A percentile compares a stretch with the other conserved stretches of the same genome.
phyloP scores from a whole-genome alignment of 331 rosid genomes.

The Rhamnella rubrinervis region DNA sequence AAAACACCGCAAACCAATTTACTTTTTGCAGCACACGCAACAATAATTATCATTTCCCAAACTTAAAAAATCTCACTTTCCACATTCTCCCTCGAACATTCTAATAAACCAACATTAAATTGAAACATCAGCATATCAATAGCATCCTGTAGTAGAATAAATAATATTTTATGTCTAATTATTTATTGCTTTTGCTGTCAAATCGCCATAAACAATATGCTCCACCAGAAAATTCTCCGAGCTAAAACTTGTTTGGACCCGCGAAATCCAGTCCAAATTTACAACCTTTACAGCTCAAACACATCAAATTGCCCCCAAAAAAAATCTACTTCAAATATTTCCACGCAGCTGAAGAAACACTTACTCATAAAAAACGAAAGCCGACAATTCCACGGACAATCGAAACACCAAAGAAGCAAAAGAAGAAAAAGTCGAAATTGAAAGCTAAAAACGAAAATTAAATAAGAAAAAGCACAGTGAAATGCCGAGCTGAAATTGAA shows the following conservation, averaged over 20 bases:
- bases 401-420: not conserved
- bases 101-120: too few relatives aligned
- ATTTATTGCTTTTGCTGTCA: too few relatives aligned
- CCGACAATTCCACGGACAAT: not conserved
- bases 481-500: conserved; percentile 7
- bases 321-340: not conserved
- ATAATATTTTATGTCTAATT: too few relatives aligned
- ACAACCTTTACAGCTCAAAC: conserved; percentile 12
- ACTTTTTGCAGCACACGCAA: not conserved
- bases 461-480: not conserved
- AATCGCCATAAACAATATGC: not conserved
- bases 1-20: too few relatives aligned
- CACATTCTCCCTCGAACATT: not conserved
- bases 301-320: conserved; percentile 5
- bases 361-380: not conserved
- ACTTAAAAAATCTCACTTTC: not conserved
- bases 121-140: too few relatives aligned
- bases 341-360: not conserved
- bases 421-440: not conserved
- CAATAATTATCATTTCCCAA: not conserved
- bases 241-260: not conserved
- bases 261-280: conserved; percentile 7
- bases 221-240: not conserved
- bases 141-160: too few relatives aligned
- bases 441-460: not conserved